These are phyloP conservation scores for Fusarium vanettenii DNA, from an alignment of 2,329 filamentous ascomycete species.

Conservation along the genomic window DNA sequence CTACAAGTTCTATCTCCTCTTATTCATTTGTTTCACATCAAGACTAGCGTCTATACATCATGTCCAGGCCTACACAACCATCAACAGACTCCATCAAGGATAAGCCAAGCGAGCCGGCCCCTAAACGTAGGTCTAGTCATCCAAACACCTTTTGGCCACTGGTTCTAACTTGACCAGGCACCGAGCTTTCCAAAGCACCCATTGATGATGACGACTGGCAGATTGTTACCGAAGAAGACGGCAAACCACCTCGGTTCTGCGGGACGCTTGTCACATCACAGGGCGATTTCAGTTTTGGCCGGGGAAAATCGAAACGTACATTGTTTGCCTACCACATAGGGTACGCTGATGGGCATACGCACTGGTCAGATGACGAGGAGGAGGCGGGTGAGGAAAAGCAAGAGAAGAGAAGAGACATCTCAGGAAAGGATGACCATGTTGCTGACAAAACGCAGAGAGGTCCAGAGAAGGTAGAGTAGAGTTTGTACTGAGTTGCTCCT, in stretches of 20 bases:
- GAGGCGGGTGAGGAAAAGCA: neutral
- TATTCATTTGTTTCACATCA: neutral
- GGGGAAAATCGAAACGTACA: neutral
- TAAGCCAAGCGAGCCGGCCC: neutral
- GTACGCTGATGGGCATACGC: neutral
- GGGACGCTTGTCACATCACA: neutral
- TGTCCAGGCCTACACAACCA: neutral
- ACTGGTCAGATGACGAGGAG: neutral
- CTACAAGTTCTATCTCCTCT: neutral
- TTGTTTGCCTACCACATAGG: neutral
- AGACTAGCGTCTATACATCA: neutral
- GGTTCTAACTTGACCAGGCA: neutral
- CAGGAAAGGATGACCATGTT: neutral
- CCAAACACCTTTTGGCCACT: neutral
- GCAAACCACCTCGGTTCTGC: neutral
- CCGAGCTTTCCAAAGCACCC: neutral
- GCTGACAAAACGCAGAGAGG: neutral
- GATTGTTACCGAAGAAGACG: conserved; percentile 1
- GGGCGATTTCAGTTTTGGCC: neutral
- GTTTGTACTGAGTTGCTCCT: neutral
- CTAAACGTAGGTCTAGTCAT: neutral
- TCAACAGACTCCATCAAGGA: neutral
- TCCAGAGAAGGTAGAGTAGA: neutral
- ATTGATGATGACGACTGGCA: conserved; percentile 20
- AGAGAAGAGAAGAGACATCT: neutral